These are phyloP conservation scores for Sugiyamaella valdiviana DNA, from an alignment of 805 yeast genomes.

Conservation along the genomic window DNA sequence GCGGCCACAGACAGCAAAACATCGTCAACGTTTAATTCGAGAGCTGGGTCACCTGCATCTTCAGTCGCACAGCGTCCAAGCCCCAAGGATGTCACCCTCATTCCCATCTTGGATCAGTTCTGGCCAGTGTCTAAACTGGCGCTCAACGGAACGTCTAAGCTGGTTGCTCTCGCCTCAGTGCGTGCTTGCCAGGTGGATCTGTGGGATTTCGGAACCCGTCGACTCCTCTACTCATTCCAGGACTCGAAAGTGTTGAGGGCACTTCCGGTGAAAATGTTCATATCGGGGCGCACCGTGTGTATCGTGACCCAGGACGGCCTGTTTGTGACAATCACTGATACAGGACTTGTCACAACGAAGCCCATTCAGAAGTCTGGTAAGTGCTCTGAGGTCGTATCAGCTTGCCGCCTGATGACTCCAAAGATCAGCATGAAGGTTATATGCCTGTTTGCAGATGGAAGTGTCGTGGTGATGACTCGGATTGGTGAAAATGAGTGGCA, in stretches of 20 bases:
- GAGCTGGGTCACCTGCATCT: slow-evolving; percentile 4
- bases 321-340: neutral
- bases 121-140: slow-evolving; percentile 60
- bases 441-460: slow-evolving; percentile 44
- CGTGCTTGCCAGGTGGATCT: neutral
- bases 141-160: slow-evolving; percentile 7
- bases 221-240: neutral
- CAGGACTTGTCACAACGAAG: neutral
- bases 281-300: neutral
- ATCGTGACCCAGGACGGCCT: slow-evolving; percentile 1
- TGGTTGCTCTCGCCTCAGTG: slow-evolving; percentile 11
- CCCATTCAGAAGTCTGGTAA: neutral
- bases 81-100: neutral
- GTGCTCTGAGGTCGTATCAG: slow-evolving; percentile 23
- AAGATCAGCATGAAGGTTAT: slow-evolving; percentile 69
- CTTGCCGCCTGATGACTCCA: slow-evolving; percentile 58
- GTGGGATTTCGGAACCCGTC: slow-evolving; percentile 3
- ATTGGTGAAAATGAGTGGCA: slow-evolving; percentile 37
- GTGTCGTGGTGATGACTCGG: slow-evolving; percentile 51
- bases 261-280: neutral
- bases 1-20: slow-evolving; percentile 16
- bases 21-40: slow-evolving; percentile 1
- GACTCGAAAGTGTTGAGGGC: neutral
- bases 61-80: neutral
- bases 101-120: slow-evolving; percentile 18